Conservation (phyloP, 352 stramenopile genomes). For the Globisporangium nunn region DNA sequence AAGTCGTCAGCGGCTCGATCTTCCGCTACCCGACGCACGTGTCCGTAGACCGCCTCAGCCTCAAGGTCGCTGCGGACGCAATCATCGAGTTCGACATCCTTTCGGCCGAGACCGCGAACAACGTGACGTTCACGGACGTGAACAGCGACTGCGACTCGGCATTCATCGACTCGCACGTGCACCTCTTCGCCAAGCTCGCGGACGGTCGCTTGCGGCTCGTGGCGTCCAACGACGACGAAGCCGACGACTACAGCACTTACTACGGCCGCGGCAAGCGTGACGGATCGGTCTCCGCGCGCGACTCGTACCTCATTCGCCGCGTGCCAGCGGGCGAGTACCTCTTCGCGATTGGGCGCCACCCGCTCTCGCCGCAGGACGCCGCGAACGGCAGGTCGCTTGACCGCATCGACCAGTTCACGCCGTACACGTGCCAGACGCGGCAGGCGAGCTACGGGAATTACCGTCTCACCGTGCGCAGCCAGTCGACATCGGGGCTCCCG, state of each 20-base stretch:
- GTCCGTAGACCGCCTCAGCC: constrained; percentile 56
- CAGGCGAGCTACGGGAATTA: constrained; percentile 66
- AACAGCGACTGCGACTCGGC: constrained; percentile 68
- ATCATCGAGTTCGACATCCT: constrained; percentile 62
- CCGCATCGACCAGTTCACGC: constrained; percentile 34
- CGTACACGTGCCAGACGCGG: constrained; percentile 49
- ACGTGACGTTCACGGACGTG: constrained; percentile 44
- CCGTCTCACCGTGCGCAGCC: constrained; percentile 46
- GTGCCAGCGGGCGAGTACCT: constrained; percentile 40
- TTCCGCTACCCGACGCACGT: constrained; percentile 39
- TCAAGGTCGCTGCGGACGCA: constrained; percentile 31
- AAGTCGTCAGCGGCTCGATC: constrained; percentile 47
- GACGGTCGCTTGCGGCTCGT: constrained; percentile 27
- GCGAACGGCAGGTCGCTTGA: constrained; percentile 26
- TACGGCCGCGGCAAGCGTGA: constrained; percentile 29
- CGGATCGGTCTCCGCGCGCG: constrained; percentile 36
- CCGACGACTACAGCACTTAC: constrained; percentile 43
- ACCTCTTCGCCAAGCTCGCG: constrained; percentile 26
- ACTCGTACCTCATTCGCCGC: constrained; percentile 59
- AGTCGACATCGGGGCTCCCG: constrained; percentile 22
- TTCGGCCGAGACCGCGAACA: constrained; percentile 51
- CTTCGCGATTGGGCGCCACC: constrained; percentile 51
- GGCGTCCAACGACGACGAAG: constrained; percentile 61
- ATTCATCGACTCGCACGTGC: constrained; percentile 62
- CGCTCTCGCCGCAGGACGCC: constrained; percentile 32